phyloP scores from a whole-genome alignment of 805 yeast species.

The Myxozyma sirexii region DNA sequence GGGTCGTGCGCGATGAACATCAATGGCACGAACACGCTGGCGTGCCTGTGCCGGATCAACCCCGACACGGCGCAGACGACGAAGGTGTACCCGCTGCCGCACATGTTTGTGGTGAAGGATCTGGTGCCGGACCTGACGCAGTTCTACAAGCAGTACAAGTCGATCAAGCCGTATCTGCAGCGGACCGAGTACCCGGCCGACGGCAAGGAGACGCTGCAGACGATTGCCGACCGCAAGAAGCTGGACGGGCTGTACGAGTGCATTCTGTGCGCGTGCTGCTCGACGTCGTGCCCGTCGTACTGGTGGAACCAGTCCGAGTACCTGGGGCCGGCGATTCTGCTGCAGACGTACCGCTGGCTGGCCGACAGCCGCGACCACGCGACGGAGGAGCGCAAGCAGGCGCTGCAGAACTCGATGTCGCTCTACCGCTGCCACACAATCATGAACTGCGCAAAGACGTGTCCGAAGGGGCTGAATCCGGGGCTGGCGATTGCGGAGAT shows the following conservation, averaged over 20 bases:
- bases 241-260: conserved; percentile 97
- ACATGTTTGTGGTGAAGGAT: conserved; percentile 96
- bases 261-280: conserved; percentile 97
- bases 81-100: conserved; percentile 96
- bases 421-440: conserved; percentile 93
- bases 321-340: conserved; percentile 96
- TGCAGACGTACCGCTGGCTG: conserved; percentile 99
- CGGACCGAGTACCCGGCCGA: conserved; percentile 77
- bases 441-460: conserved; percentile 97
- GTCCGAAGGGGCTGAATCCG: conserved; percentile 98
- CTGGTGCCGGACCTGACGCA: conserved; percentile 97
- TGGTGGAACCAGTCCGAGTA: conserved; percentile 99
- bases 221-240: conserved; percentile 90
- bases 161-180: conserved; percentile 95
- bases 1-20: conserved; percentile 99
- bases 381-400: conserved; percentile 72
- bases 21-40: conserved; percentile 95
- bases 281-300: conserved; percentile 98
- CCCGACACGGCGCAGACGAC: conserved; percentile 69
- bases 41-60: conserved; percentile 94
- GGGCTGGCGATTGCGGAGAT: conserved; percentile 97
- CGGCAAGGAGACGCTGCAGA: conserved; percentile 90
- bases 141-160: conserved; percentile 97
- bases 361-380: conserved; percentile 97
- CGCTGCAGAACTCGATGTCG: conserved; percentile 96